These are phyloP conservation scores for Cytospora leucostoma DNA, from an alignment of 2,329 filamentous ascomycete genomes.

Conservation along the genomic window DNA sequence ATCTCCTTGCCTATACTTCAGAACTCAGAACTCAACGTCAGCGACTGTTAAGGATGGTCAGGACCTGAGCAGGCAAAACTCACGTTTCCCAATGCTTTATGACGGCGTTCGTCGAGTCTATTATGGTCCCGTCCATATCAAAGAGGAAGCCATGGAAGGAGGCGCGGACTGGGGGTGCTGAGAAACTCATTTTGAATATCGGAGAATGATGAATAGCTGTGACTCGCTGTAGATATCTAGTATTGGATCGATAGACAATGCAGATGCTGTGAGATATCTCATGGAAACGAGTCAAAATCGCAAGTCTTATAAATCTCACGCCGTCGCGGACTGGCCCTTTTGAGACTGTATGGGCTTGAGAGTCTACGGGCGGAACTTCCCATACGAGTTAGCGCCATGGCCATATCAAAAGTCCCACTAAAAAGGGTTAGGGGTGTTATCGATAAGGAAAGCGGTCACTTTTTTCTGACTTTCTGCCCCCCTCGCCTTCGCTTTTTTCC, in stretches of 20 bases:
- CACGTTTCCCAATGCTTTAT: conserved; percentile 76
- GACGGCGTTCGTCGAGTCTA: conserved; percentile 77
- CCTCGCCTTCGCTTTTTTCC: conserved; percentile 21
- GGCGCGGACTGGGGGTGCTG: conserved; percentile 47
- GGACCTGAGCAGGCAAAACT: conserved; percentile 33
- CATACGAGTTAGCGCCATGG: conserved; percentile 11
- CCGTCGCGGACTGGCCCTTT: neutral
- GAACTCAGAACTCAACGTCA: conserved; percentile 5
- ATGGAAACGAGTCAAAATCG: neutral
- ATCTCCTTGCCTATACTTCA: conserved; percentile 77
- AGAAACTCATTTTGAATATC: conserved; percentile 36
- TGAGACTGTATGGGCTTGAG: conserved; percentile 1
- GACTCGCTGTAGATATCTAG: neutral
- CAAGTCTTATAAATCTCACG: neutral
- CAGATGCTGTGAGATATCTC: too few species aligned
- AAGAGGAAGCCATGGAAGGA: conserved; percentile 63
- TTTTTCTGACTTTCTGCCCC: conserved; percentile 26
- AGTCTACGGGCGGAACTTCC: conserved; percentile 18
- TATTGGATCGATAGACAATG: neutral
- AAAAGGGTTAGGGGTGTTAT: conserved; percentile 19
- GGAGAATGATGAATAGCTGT: neutral
- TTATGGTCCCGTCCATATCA: conserved; percentile 82
- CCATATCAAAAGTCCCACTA: neutral
- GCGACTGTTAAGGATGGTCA: neutral
- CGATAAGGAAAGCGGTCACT: conserved; percentile 16